Conservation (phyloP, 2,329 filamentous ascomycete genomes). For the Alternaria dauci region DNA sequence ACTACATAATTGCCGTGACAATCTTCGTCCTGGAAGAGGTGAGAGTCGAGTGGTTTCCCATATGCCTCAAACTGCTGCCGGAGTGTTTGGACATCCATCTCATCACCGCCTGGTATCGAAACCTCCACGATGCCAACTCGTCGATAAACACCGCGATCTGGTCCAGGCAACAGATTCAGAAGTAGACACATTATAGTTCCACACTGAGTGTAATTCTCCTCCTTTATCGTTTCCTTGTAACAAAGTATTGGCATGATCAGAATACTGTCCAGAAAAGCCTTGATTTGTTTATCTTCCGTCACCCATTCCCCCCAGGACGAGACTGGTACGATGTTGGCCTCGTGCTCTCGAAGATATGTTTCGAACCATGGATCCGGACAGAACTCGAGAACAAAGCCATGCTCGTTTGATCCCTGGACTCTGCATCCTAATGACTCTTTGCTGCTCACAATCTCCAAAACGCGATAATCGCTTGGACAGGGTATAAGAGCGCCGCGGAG, state of each 20-base stretch:
- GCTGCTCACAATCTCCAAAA: too few relatives aligned
- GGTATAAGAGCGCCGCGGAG: background rate
- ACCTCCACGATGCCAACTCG: background rate
- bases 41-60: background rate
- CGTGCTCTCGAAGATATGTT: too few relatives aligned
- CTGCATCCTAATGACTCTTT: too few relatives aligned
- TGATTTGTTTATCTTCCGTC: accelerated
- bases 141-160: background rate
- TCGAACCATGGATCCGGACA: background rate
- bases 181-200: background rate
- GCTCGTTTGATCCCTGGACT: background rate
- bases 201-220: accelerated
- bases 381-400: accelerated
- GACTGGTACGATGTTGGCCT: too few relatives aligned
- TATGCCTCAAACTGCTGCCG: background rate
- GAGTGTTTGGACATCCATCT: background rate
- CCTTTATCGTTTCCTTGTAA: background rate
- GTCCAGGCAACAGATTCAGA: background rate
- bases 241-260: background rate
- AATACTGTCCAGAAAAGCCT: background rate
- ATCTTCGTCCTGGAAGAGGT: background rate
- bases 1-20: accelerated
- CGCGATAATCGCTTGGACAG: background rate
- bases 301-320: too few relatives aligned
- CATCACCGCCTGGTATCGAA: accelerated